These are phyloP conservation scores for Arthrobotrys musiformis DNA, from an alignment of 2,329 filamentous ascomycete genomes.

Conservation along the genomic window DNA sequence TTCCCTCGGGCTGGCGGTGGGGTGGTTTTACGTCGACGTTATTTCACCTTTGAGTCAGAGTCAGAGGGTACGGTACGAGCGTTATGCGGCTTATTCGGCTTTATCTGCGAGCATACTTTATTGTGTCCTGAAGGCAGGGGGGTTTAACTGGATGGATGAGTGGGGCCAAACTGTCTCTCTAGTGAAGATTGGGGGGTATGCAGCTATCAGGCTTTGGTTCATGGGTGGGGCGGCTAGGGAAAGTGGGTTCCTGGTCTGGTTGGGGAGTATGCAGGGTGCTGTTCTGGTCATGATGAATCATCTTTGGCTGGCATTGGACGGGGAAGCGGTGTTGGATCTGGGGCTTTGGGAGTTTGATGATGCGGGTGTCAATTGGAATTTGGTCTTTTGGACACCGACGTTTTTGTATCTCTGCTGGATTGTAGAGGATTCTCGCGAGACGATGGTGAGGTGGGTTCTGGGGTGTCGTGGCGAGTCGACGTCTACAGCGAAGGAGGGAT, in stretches of 20 bases:
- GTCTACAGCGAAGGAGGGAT: background rate
- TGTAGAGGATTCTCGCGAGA: constrained; percentile 62
- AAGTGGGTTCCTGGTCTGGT: constrained; percentile 27
- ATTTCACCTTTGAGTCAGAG: background rate
- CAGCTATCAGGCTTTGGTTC: background rate
- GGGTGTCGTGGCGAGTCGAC: background rate
- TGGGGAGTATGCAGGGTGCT: constrained; percentile 62
- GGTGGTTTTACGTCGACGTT: constrained; percentile 19
- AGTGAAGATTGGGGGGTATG: constrained; percentile 15
- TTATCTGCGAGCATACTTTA: background rate
- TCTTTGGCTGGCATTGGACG: constrained; percentile 71
- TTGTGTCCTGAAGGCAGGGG: background rate
- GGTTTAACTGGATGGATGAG: background rate
- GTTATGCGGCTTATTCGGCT: background rate
- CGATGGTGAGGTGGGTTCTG: constrained; percentile 63
- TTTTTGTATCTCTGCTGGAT: constrained; percentile 65
- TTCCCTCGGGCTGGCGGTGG: constrained; percentile 69
- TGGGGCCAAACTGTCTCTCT: constrained; percentile 27
- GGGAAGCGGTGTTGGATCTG: constrained; percentile 66
- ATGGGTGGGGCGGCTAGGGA: background rate
- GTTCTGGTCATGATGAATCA: constrained; percentile 72
- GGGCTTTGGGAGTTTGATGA: constrained; percentile 59
- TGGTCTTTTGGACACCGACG: constrained; percentile 63
- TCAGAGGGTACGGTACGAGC: background rate
- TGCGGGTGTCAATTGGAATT: constrained; percentile 61